These are phyloP conservation scores for Neonothopanus nambi DNA, from an alignment of 1,284 basidiomycete species.

Conservation along the genomic window DNA sequence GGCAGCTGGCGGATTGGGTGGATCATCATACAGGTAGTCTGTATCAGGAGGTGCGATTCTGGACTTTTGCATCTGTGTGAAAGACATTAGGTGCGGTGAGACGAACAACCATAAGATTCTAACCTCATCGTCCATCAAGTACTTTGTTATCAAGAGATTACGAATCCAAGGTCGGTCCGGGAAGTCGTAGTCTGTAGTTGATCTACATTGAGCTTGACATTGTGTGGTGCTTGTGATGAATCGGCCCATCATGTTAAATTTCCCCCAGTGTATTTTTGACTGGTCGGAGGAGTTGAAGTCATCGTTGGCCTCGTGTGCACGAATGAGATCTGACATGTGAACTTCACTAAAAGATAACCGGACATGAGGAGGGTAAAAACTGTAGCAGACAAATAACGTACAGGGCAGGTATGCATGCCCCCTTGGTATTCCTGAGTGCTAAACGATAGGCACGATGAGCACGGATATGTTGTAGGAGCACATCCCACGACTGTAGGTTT, in stretches of 20 bases:
- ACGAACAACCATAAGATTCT: conserved; percentile 18
- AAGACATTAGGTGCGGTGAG: conserved; percentile 5
- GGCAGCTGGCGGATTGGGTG: not conserved
- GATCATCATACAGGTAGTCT: conserved; percentile 34
- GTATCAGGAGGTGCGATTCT: conserved; percentile 53
- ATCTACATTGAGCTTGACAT: conserved; percentile 71
- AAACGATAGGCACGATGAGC: conserved; percentile 79
- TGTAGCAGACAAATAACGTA: conserved; percentile 37
- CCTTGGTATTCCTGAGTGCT: conserved; percentile 77
- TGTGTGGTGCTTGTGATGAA: conserved; percentile 71
- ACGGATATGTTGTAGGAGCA: conserved; percentile 68
- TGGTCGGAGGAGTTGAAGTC: conserved; percentile 62
- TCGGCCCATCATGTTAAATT: conserved; percentile 81
- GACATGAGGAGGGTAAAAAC: conserved; percentile 11
- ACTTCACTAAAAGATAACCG: conserved; percentile 65
- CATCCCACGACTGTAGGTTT: conserved; percentile 73
- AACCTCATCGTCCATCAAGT: conserved; percentile 68
- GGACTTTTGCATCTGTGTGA: conserved; percentile 56
- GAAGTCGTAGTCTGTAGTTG: conserved; percentile 58
- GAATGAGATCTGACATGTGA: conserved; percentile 79
- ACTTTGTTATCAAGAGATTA: conserved; percentile 50
- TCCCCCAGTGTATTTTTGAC: conserved; percentile 79
- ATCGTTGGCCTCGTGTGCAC: conserved; percentile 74
- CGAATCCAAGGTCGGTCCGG: conserved; percentile 49
- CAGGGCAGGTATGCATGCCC: conserved; percentile 80